Evolutionary conservation across 2,329 filamentous ascomycete genomes (phyloP).

Genomic region (Exophiala phaeomuriformis): DNA sequence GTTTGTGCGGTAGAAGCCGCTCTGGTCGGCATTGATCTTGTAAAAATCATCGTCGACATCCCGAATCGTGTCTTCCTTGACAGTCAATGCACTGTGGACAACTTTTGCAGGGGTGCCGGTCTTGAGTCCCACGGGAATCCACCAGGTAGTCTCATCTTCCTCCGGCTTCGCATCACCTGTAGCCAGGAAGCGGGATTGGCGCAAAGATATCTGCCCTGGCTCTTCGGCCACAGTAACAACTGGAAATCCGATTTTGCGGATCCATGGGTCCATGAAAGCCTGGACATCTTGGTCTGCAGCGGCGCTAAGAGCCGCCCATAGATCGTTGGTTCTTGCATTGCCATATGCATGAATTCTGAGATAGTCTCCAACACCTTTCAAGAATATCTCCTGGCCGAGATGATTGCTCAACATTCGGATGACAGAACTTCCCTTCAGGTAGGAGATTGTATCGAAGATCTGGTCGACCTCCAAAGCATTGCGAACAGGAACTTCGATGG

Average conservation of each 20-base stretch:
- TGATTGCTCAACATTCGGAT: conserved; percentile 94
- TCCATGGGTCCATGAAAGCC: conserved; percentile 88
- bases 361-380: conserved; percentile 84
- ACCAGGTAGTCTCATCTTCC: conserved; percentile 90
- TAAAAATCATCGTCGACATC: conserved; percentile 70
- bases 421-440: conserved; percentile 90
- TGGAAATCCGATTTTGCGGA: conserved; percentile 89
- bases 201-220: conserved; percentile 69
- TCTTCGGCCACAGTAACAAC: conserved; percentile 81
- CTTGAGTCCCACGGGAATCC: conserved; percentile 82
- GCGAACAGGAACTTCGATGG: conserved; percentile 89
- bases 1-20: conserved; percentile 87
- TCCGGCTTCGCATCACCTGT: conserved; percentile 85
- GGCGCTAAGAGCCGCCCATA: conserved; percentile 82
- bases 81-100: conserved; percentile 60
- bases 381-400: conserved; percentile 78
- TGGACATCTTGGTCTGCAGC: conserved; percentile 82
- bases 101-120: conserved; percentile 61
- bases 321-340: conserved; percentile 81
- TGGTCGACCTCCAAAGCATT: conserved; percentile 95
- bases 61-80: conserved; percentile 68
- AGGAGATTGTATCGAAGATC: conserved; percentile 95
- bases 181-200: conserved; percentile 82
- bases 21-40: conserved; percentile 84
- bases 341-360: conserved; percentile 78